These are phyloP conservation scores for Colletotrichum lentis DNA, from an alignment of 2,329 filamentous ascomycete genomes.

Conservation along the genomic window DNA sequence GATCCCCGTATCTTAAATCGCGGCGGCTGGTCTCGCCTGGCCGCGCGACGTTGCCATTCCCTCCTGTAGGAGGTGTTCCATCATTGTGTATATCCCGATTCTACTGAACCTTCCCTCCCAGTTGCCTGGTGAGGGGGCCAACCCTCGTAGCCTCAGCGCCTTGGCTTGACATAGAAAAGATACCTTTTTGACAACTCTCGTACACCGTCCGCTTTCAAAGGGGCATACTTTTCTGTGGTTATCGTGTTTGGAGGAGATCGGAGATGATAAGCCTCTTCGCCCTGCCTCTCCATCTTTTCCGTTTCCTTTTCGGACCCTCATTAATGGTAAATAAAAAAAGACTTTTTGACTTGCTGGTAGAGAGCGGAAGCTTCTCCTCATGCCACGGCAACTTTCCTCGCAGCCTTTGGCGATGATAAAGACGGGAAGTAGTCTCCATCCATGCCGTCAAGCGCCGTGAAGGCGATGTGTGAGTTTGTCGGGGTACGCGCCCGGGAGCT, in stretches of 20 bases:
- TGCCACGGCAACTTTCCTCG: slow-evolving; percentile 43
- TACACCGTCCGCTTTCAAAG: slow-evolving; percentile 24
- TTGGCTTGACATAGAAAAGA: slow-evolving; percentile 20
- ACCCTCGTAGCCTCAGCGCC: not conserved
- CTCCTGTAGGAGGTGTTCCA: not conserved
- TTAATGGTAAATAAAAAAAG: not conserved
- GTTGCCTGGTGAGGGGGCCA: not conserved
- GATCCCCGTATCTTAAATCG: not conserved
- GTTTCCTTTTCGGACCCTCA: not conserved
- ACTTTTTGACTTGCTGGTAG: not conserved
- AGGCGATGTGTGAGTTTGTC: slow-evolving; percentile 45
- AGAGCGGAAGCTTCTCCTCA: not conserved
- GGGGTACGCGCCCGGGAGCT: slow-evolving; percentile 60
- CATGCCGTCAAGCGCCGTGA: slow-evolving; percentile 44
- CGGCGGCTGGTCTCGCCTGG: not conserved
- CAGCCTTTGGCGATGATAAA: slow-evolving; percentile 44
- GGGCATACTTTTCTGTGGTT: slow-evolving; percentile 12
- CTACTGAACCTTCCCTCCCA: not conserved
- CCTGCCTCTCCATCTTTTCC: slow-evolving; percentile 8
- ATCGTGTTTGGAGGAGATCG: not conserved
- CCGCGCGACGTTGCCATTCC: not conserved
- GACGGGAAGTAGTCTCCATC: slow-evolving; percentile 56
- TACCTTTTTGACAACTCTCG: slow-evolving; percentile 22
- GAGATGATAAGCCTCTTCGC: not conserved
- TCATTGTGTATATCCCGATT: not conserved